Conservation (phyloP, 179 eudicot species). For the Beta macrorhiza region DNA sequence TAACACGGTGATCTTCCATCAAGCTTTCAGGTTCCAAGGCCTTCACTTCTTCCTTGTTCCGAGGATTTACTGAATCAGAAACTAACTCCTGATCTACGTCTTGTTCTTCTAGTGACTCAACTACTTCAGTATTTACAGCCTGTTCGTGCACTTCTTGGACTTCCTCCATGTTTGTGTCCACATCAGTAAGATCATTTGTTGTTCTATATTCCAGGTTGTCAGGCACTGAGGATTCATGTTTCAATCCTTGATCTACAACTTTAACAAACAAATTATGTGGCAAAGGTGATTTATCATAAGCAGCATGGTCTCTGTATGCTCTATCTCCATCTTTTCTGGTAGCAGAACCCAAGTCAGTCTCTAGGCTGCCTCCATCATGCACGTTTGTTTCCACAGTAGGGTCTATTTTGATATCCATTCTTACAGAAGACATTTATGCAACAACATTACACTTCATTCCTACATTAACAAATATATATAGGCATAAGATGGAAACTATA, state of each 20-base stretch:
- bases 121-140: constrained; percentile 20
- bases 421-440: neutral
- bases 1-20: constrained; percentile 34
- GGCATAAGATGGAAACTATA: neutral
- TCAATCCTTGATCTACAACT: constrained; percentile 16
- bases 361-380: constrained; percentile 18
- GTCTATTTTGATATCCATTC: neutral
- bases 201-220: neutral
- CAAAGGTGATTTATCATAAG: constrained; percentile 15
- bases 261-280: constrained; percentile 26
- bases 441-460: neutral
- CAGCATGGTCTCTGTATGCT: constrained; percentile 1
- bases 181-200: neutral
- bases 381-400: constrained; percentile 23
- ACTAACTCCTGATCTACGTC: constrained; percentile 33
- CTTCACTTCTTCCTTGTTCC: constrained; percentile 31
- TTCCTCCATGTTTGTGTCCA: constrained; percentile 16
- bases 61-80: constrained; percentile 34
- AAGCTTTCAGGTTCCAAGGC: constrained; percentile 28
- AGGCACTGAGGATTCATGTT: constrained; percentile 5
- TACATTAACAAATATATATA: neutral
- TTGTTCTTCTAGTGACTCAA: constrained; percentile 24
- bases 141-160: constrained; percentile 26
- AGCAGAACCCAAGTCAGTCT: constrained; percentile 23
- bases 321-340: constrained; percentile 22